phyloP scores from a whole-genome alignment of 768 basidiomycete genomes.

The Hydnomerulius pinastri region DNA sequence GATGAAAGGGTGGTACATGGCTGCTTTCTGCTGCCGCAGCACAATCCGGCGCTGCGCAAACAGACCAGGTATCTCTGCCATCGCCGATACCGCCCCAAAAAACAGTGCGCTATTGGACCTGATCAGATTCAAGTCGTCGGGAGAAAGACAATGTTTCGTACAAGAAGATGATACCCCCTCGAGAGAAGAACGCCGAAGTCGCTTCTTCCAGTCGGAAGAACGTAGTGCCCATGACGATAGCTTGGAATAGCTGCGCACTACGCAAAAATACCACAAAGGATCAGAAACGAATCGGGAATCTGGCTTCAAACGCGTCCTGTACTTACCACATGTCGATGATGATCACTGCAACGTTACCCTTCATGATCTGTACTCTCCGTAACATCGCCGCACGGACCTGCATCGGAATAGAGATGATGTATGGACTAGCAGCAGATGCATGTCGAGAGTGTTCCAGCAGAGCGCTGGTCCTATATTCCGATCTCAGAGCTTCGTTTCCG shows the following conservation, averaged over 20 bases:
- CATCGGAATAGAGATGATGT: constrained; percentile 45
- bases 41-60: constrained; percentile 47
- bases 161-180: constrained; percentile 83
- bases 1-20: constrained; percentile 52
- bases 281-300: too few species aligned
- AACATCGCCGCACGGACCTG: constrained; percentile 47
- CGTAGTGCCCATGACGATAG: constrained; percentile 32
- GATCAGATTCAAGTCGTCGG: too few species aligned
- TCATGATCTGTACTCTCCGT: constrained; percentile 47
- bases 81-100: constrained; percentile 50
- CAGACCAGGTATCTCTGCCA: constrained; percentile 54
- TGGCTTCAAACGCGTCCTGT: too few species aligned
- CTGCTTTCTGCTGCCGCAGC: constrained; percentile 41
- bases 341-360: constrained; percentile 39
- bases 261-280: constrained; percentile 15
- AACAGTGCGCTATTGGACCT: constrained; percentile 46
- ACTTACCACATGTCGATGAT: constrained; percentile 39
- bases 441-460: constrained; percentile 51
- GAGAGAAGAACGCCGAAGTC: constrained; percentile 42
- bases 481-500: constrained; percentile 46
- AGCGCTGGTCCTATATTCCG: constrained; percentile 50
- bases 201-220: constrained; percentile 41
- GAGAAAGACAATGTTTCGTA: constrained; percentile 46
- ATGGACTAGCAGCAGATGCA: constrained; percentile 41
- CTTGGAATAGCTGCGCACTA: constrained; percentile 39